Base-by-base conservation (phyloP, 1,139 yeast species). In the Saccharomycopsis crataegensis region DNA sequence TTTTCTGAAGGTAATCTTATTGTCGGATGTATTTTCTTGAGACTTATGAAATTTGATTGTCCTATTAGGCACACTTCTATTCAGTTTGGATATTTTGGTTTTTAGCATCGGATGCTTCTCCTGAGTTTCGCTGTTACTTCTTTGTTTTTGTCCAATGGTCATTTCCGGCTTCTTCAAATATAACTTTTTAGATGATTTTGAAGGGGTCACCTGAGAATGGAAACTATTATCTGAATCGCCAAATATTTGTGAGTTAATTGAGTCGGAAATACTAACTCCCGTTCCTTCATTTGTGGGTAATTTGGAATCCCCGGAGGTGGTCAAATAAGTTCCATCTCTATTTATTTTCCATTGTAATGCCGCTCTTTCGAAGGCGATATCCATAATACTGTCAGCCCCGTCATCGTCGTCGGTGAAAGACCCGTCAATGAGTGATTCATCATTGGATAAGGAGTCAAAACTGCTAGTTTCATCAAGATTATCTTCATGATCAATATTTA, bases 331-430 rank as follows among this genome's bases (percentile, higher is more conserved):
- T 32, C 33, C 45, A 11, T 37, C 47, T n/a, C 14, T 17, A 17
- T 17, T 22, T 7, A 14, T 22, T 22, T 43, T 43, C 45, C 45
- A 48, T 5, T 7, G 41, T 38, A 28, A 28, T 22, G 50, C 51
- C 6, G 58, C 55, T 34, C 58, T 49, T 47, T 54, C 50, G 33
- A 55, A 56, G 7, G 59, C 59, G 28, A 55, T 11, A 43, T 55
- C 51, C 46, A 43, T 45, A 11, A 55, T 52, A 42, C 36, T 40
- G 16, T 61, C 37, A 57, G 54, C 31, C 8, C 51, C 66, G 36
- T 64, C 66, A 41, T 62, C 65, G 7, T 61, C 65, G 31, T 65
- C 59, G 1, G 60, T 51, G 1, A 53, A 51, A 40, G 63, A 64
- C 14, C 62, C 65, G 40, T 63, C 65, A 55, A 37, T 54, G 41